Base-by-base conservation (phyloP, 768 basidiomycete genomes). In the Suillus hirtellus region DNA sequence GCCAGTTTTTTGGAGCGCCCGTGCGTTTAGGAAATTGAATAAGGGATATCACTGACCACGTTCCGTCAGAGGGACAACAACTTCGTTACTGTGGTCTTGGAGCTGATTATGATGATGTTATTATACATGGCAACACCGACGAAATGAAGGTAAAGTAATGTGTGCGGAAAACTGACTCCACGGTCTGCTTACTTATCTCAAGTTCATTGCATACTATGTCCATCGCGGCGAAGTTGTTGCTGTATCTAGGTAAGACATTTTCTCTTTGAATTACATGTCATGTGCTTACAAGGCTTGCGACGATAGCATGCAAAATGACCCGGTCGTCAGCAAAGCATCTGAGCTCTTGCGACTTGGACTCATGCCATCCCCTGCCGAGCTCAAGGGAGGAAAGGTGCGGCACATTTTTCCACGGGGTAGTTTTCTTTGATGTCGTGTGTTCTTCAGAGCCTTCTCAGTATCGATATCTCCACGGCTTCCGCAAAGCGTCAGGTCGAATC, bases 1-100 rank as follows among this genome's bases (percentile, higher is more conserved):
- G 12, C 93, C 93, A 0, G 77, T 94, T 43, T 96, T 96, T 79
- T 96, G 95, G 95, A 93, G 91, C 71, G 90, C 92, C 24, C 90
- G 90, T 91, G 70, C 61, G 89, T 84, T 46, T 35, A 15, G 21
- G 5, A 35, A 34, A 19, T 37, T 59, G 24, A 42, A 42, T 37
- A 46, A 8, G 44, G 19, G 49, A 61, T 35, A n/a, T 34, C 59
- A 21, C 37, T 68, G 31, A 60, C 53, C 44, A 35, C 42, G 58
- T 54, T 38, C 11, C 63, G 54, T 27, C 67, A 91, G 90, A 90
- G 85, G 93, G 94, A 42, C 88, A 90, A 71, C 91, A 95, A 70
- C 78, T 97, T 49, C 84, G 95, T 58, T 97, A 96, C 77, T 87
- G 89, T 70, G 95, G 95, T 6, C 76, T 87, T 53, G 88, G 90